Conservation (phyloP, 805 yeast species). For the Saccharomycopsis babjevae region DNA sequence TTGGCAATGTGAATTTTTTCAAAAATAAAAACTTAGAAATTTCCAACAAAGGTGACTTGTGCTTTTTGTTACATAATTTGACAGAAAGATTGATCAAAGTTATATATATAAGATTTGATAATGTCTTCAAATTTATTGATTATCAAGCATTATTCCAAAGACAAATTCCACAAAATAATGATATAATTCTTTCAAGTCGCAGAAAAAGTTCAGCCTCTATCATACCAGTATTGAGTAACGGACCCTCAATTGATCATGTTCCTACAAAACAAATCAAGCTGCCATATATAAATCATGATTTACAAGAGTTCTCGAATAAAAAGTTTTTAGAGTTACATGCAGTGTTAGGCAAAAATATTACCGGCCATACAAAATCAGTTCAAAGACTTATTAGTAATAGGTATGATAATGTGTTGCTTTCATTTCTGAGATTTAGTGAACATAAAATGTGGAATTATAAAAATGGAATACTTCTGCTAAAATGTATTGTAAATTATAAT, state of each 20-base stretch:
- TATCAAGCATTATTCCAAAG: constrained; percentile 4
- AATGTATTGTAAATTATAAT: neutral
- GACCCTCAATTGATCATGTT: neutral
- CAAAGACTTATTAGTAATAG: constrained; percentile 54
- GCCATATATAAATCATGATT: neutral
- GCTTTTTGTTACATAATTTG: constrained; percentile 38
- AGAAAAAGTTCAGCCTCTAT: neutral
- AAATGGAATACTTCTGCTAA: neutral
- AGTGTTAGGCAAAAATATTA: constrained; percentile 43
- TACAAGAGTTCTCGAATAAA: neutral
- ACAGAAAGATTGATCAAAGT: constrained; percentile 27
- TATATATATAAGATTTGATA: constrained; percentile 26
- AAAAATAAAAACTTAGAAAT: constrained; percentile 3
- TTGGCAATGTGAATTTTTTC: constrained; percentile 12
- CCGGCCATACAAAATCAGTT: constrained; percentile 83
- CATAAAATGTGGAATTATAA: constrained; percentile 44
- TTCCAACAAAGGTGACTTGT: constrained; percentile 23
- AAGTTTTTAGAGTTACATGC: constrained; percentile 5
- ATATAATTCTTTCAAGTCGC: neutral
- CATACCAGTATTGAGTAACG: neutral
- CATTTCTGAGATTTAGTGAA: constrained; percentile 52
- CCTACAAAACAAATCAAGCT: neutral
- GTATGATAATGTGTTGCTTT: constrained; percentile 50
- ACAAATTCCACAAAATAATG: neutral
- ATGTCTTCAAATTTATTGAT: constrained; percentile 21